Percentiles rank a stretch among this genome's conserved stretches.
These are phyloP conservation scores for Rhynchospora pubera DNA, from an alignment of 176 grass and related monocot genomes.

Conservation along the genomic window DNA sequence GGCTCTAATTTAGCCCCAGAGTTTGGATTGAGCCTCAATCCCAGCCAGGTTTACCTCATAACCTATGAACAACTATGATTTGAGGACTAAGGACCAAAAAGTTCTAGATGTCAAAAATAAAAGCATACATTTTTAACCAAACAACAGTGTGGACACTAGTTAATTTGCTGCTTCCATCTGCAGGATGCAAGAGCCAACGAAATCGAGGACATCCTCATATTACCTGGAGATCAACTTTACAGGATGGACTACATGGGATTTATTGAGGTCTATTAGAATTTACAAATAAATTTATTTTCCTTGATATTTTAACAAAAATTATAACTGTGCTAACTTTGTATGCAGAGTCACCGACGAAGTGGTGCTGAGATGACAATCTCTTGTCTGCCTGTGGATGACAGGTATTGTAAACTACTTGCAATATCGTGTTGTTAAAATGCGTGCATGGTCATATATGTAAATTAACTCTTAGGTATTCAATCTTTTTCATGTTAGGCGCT, in stretches of 20 bases:
- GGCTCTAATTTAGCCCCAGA: too few species aligned
- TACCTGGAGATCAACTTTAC: conserved; percentile 89
- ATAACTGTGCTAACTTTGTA: conserved; percentile 15
- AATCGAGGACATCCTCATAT: conserved; percentile 83
- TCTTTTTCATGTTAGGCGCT: conserved; percentile 51
- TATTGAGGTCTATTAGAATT: conserved; percentile 44
- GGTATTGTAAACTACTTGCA: conserved; percentile 23
- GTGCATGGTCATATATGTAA: background rate
- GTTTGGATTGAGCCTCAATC: too few species aligned
- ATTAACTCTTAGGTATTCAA: background rate
- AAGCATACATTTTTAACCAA: background rate
- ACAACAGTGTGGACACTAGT: background rate
- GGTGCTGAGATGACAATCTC: conserved; percentile 77
- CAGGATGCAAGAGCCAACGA: conserved; percentile 83
- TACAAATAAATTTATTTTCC: background rate
- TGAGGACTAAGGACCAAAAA: too few species aligned
- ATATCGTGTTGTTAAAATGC: background rate
- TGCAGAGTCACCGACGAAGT: conserved; percentile 64
- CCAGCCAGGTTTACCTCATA: too few species aligned
- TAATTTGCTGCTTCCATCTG: background rate
- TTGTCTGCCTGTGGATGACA: conserved; percentile 66
- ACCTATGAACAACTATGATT: too few species aligned
- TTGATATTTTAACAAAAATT: background rate
- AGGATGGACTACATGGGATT: conserved; percentile 89
- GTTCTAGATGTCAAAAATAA: too few species aligned